A percentile compares a stretch with the other conserved stretches of the same genome.
Evolutionary conservation across 1,284 basidiomycete genomes (phyloP).

Genomic region (Caloboletus inedulis): DNA sequence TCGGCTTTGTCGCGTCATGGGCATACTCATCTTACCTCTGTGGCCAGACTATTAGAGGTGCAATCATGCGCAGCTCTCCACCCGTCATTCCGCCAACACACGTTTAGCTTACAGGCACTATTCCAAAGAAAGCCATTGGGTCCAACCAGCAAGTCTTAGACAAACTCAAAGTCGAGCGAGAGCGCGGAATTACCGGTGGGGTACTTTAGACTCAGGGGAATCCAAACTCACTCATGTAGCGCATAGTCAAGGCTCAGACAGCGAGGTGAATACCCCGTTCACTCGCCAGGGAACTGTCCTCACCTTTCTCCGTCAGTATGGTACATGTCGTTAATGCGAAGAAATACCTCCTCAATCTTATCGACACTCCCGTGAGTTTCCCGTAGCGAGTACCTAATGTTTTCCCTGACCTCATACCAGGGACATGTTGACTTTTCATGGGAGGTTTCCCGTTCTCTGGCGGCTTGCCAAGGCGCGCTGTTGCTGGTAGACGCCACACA

Average conservation of each 20-base stretch:
- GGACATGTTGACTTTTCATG: slow-evolving; percentile 97
- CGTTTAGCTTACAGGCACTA: slow-evolving; percentile 81
- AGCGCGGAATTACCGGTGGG: slow-evolving; percentile 88
- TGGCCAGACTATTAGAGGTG: slow-evolving; percentile 65
- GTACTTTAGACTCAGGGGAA: slow-evolving; percentile 1
- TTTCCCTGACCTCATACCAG: slow-evolving; percentile 35
- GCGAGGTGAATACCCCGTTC: slow-evolving; percentile 55
- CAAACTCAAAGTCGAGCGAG: slow-evolving; percentile 94
- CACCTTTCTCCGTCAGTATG: slow-evolving; percentile 56
- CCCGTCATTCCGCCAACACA: slow-evolving; percentile 7
- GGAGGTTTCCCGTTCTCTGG: slow-evolving; percentile 91
- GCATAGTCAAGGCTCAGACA: slow-evolving; percentile 82
- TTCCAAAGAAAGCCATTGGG: slow-evolving; percentile 60
- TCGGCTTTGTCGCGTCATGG: slow-evolving; percentile 10
- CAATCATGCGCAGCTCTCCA: slow-evolving; percentile 7
- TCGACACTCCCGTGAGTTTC: slow-evolving; percentile 84
- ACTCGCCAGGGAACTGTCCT: not conserved
- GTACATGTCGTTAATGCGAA: slow-evolving; percentile 55
- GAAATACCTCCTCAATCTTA: slow-evolving; percentile 85
- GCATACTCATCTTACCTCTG: not conserved
- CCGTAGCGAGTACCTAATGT: not conserved
- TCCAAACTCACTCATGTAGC: slow-evolving; percentile 4
- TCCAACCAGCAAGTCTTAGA: slow-evolving; percentile 89
- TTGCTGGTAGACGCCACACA: slow-evolving; percentile 94
- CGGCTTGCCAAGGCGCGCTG: slow-evolving; percentile 92